Evolutionary conservation across 495 filamentous ascomycete species (phyloP).

Genomic region (Immersiella caudata): DNA sequence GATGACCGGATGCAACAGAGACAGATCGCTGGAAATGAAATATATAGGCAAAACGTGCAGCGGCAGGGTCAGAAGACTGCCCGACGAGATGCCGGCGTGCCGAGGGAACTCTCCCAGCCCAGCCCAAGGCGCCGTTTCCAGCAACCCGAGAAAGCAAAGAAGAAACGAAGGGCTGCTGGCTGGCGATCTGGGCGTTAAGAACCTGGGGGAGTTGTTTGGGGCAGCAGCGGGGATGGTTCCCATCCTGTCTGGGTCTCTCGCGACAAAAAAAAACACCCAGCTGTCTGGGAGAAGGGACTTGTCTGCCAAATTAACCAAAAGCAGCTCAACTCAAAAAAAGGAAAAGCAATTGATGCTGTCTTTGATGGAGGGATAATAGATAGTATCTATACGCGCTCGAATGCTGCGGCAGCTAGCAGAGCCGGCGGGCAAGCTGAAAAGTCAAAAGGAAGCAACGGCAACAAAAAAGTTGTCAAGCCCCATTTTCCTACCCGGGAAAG

Average conservation of each 20-base stretch:
- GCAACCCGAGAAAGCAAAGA: background rate
- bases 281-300: background rate
- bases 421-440: background rate
- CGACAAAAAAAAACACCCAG: too few species aligned
- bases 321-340: background rate
- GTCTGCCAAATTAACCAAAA: background rate
- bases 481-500: background rate
- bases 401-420: background rate
- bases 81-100: background rate
- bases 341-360: background rate
- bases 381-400: background rate
- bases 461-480: background rate
- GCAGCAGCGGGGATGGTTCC: background rate
- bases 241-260: background rate
- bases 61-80: conserved; percentile 7
- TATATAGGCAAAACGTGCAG: conserved; percentile 18
- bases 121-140: too few species aligned
- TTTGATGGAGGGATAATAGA: background rate
- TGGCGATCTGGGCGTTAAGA: background rate
- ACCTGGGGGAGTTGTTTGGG: background rate
- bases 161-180: background rate
- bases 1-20: conserved; percentile 9
- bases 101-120: background rate
- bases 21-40: conserved; percentile 15
- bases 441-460: background rate